Evolutionary conservation across 495 filamentous ascomycete species (phyloP).

Genomic region (Trichoderma parareesei): DNA sequence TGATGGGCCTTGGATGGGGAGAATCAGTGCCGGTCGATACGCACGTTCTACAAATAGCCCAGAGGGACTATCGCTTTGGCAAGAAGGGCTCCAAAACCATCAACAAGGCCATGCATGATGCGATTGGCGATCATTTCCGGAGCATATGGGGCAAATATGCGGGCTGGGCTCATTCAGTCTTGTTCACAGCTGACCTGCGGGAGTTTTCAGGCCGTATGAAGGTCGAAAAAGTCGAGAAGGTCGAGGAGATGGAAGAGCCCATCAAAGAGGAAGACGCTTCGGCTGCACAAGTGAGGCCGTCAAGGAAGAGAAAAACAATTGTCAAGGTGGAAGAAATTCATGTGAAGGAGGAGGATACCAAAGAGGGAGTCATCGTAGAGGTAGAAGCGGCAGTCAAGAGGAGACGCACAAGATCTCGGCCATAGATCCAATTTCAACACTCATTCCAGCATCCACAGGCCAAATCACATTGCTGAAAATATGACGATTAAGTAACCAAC

Average conservation of each 20-base stretch:
- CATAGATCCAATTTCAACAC: background rate
- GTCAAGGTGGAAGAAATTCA: constrained; percentile 5
- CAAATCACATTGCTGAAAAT: too few species aligned
- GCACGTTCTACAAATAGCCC: constrained; percentile 97
- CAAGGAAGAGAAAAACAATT: constrained; percentile 12
- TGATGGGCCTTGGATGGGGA: constrained; percentile 97
- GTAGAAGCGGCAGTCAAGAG: constrained; percentile 4
- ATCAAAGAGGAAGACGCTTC: constrained; percentile 21
- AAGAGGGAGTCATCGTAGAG: background rate
- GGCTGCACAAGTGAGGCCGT: constrained; percentile 17
- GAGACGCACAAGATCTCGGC: background rate
- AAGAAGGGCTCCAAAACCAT: constrained; percentile 76
- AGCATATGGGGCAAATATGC: constrained; percentile 88
- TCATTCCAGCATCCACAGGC: background rate
- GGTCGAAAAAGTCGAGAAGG: constrained; percentile 23
- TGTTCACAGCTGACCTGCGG: constrained; percentile 90
- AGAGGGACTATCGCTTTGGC: constrained; percentile 88
- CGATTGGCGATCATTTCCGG: constrained; percentile 83
- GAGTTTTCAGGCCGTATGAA: constrained; percentile 55
- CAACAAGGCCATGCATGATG: constrained; percentile 80
- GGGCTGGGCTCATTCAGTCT: constrained; percentile 94
- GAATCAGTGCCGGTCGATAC: constrained; percentile 95
- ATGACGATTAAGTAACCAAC: too few species aligned
- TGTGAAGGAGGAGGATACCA: constrained; percentile 16
- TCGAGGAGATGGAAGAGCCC: too few species aligned